These are phyloP conservation scores for Trypanosoma melophagium DNA, from an alignment of 208 protist genomes.

Conservation along the genomic window DNA sequence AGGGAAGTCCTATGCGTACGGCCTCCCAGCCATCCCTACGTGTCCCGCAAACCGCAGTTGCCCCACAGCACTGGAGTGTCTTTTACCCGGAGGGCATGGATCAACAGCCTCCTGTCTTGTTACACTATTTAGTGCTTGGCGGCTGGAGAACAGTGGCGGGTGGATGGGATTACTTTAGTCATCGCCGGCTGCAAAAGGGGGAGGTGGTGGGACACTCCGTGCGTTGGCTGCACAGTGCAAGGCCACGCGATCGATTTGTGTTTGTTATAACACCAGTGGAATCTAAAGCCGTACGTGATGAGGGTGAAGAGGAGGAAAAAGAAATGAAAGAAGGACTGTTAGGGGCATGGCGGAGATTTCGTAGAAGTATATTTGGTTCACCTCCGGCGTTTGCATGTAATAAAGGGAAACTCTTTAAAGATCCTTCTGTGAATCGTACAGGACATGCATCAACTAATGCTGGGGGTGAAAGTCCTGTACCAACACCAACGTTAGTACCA, in stretches of 20 bases:
- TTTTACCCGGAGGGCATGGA: constrained; percentile 67
- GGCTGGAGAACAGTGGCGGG: constrained; percentile 56
- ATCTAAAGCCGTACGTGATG: constrained; percentile 5
- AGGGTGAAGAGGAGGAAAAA: no score
- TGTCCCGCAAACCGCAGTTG: no score
- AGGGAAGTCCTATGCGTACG: no score
- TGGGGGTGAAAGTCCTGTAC: constrained; percentile 13
- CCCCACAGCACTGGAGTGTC: constrained; percentile 51
- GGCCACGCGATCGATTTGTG: constrained; percentile 59
- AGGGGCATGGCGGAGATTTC: constrained; percentile 13
- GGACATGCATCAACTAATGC: neutral
- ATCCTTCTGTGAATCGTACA: neutral
- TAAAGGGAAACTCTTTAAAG: constrained; percentile 27
- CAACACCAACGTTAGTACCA: no score
- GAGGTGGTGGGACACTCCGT: constrained; percentile 69
- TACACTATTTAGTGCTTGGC: constrained; percentile 69
- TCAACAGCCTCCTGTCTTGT: constrained; percentile 43
- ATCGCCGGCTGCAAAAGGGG: constrained; percentile 51
- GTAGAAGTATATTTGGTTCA: constrained; percentile 24
- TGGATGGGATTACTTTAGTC: constrained; percentile 67
- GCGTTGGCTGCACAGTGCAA: constrained; percentile 62
- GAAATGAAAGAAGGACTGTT: no score
- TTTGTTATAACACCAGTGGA: constrained; percentile 70
- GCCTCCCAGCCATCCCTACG: no score
- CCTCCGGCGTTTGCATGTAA: constrained; percentile 46